phyloP scores from a whole-genome alignment of 176 grass and related monocot species.

The Bolboschoenus planiculmis region DNA sequence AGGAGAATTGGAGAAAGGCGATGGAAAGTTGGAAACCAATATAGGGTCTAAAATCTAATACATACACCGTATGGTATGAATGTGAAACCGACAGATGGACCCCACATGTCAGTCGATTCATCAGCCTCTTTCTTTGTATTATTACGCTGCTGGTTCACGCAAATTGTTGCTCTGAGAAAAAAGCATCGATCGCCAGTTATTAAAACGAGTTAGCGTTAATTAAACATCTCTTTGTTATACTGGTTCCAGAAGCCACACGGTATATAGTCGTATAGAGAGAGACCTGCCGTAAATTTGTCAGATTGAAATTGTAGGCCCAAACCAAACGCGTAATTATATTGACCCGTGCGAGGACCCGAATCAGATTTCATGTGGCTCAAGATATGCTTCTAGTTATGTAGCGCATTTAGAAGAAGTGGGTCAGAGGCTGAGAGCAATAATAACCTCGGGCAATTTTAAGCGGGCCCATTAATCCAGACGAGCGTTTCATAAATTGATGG shows the following conservation, averaged over 20 bases:
- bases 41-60: too few relatives aligned
- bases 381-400: not conserved
- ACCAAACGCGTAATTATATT: not conserved
- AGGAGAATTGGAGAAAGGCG: not conserved
- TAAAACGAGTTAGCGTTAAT: not conserved
- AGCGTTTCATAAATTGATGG: too few relatives aligned
- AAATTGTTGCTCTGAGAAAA: not conserved
- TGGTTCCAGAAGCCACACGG: too few relatives aligned
- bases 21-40: too few relatives aligned
- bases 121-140: not conserved
- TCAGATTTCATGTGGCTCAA: not conserved
- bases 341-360: not conserved
- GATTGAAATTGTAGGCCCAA: not conserved
- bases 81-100: not conserved
- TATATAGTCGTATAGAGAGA: not conserved
- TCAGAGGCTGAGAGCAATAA: too few relatives aligned
- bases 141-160: not conserved
- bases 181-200: not conserved
- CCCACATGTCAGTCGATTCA: not conserved
- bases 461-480: too few relatives aligned
- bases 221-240: not conserved
- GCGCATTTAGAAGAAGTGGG: not conserved
- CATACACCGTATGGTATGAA: too few relatives aligned
- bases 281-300: not conserved
- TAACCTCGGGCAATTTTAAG: too few relatives aligned